These are phyloP conservation scores for Rubroboletus pulcherrimus DNA, from an alignment of 768 basidiomycete genomes.

Conservation along the genomic window DNA sequence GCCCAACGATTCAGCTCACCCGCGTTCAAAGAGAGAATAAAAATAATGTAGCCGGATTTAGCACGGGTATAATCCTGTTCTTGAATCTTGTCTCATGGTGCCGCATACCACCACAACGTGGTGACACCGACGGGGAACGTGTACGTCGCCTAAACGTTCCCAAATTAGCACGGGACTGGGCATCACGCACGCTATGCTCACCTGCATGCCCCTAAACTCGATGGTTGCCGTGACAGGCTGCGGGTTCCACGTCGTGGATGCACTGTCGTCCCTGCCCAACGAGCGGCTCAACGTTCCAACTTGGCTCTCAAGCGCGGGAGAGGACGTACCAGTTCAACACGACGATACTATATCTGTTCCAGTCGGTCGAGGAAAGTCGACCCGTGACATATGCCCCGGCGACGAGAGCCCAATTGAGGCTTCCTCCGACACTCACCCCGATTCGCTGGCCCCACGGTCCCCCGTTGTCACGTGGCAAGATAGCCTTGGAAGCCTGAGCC, in stretches of 20 bases:
- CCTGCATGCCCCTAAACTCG: slow-evolving; percentile 60
- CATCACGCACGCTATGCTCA: slow-evolving; percentile 18
- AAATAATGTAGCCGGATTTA: neutral
- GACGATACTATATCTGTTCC: slow-evolving; percentile 64
- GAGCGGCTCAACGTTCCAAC: neutral
- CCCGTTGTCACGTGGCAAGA: slow-evolving; percentile 61
- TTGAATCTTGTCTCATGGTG: slow-evolving; percentile 2
- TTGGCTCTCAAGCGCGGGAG: neutral
- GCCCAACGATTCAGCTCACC: neutral
- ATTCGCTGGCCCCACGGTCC: slow-evolving; percentile 71
- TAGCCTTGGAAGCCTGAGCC: slow-evolving; percentile 72
- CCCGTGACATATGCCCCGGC: slow-evolving; percentile 65
- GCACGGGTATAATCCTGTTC: neutral
- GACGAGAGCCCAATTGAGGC: slow-evolving; percentile 52
- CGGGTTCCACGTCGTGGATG: slow-evolving; percentile 51
- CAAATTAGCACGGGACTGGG: neutral
- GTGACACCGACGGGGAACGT: slow-evolving; percentile 77
- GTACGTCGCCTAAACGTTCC: slow-evolving; percentile 48
- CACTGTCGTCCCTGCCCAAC: slow-evolving; percentile 42
- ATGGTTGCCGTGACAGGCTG: slow-evolving; percentile 55
- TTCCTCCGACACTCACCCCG: slow-evolving; percentile 58
- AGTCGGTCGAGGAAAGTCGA: slow-evolving; percentile 50
- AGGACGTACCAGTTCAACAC: slow-evolving; percentile 60
- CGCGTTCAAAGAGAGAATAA: neutral
- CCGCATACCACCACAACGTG: slow-evolving; percentile 50